A percentile compares a stretch with the other conserved stretches of the same genome.
Evolutionary conservation across 345 rosid genomes (phyloP).

Genomic region (Brassica carinata): DNA sequence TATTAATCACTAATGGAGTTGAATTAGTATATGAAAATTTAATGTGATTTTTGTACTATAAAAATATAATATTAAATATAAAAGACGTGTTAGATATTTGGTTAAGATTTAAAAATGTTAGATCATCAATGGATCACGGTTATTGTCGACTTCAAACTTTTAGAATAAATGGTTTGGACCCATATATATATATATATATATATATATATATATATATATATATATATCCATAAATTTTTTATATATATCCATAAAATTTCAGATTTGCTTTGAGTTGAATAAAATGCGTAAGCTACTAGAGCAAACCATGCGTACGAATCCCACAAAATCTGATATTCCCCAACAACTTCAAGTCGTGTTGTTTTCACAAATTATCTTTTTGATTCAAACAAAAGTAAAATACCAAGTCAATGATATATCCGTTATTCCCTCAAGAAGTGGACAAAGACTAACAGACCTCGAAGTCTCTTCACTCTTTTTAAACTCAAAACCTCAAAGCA

Average conservation of each 20-base stretch:
- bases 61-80: too few species aligned
- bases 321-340: slow-evolving; percentile 25
- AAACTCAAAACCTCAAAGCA: slow-evolving; percentile 23
- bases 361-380: slow-evolving; percentile 5
- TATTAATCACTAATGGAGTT: too few species aligned
- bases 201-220: too few species aligned
- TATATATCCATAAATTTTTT: too few species aligned
- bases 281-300: neutral
- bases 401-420: slow-evolving; percentile 29
- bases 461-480: slow-evolving; percentile 33
- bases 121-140: neutral
- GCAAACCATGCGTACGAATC: slow-evolving; percentile 5
- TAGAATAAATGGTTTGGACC: neutral
- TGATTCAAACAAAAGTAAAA: slow-evolving; percentile 17
- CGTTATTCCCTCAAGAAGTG: slow-evolving; percentile 37
- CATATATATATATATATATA: too few species aligned
- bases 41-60: too few species aligned
- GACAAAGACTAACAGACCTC: slow-evolving; percentile 29
- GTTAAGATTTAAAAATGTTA: too few species aligned
- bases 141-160: neutral
- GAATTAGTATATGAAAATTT: too few species aligned
- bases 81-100: too few species aligned
- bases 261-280: neutral
- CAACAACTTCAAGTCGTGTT: slow-evolving; percentile 32
- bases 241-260: neutral